A percentile compares a stretch with the other conserved stretches of the same genome.
These are phyloP conservation scores for Coffea canephora DNA, from an alignment of 257 asterid species.

Conservation along the genomic window DNA sequence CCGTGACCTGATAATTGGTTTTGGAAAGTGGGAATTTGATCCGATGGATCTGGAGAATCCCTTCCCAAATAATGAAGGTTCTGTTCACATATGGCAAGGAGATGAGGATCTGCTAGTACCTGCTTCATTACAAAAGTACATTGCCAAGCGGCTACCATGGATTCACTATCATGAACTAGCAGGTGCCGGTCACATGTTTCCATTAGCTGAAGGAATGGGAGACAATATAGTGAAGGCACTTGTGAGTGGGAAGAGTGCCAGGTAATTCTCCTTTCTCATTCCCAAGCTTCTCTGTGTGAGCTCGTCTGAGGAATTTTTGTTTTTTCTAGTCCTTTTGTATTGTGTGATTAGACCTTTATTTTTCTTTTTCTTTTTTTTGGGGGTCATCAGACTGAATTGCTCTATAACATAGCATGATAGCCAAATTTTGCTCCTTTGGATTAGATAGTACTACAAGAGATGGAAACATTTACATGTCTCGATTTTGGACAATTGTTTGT, in stretches of 20 bases:
- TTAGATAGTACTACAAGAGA: not conserved
- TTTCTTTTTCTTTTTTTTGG: too few species aligned
- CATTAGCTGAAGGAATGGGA: constrained; percentile 51
- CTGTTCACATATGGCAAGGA: constrained; percentile 86
- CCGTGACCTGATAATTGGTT: constrained; percentile 66
- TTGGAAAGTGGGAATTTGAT: constrained; percentile 82
- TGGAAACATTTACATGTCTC: not conserved
- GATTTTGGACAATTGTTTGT: not conserved
- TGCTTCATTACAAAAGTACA: constrained; percentile 58
- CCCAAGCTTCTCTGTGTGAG: not conserved
- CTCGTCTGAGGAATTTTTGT: not conserved
- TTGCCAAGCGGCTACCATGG: constrained; percentile 70
- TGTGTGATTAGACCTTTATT: not conserved
- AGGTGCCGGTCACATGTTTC: constrained; percentile 75
- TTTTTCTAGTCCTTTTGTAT: not conserved
- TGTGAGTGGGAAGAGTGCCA: constrained; percentile 29
- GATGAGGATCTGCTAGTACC: constrained; percentile 71
- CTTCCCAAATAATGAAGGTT: constrained; percentile 50
- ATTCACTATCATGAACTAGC: constrained; percentile 71
- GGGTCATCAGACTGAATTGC: too few species aligned
- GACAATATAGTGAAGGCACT: constrained; percentile 52
- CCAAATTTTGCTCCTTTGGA: not conserved
- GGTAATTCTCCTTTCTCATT: not conserved
- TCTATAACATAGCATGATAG: not conserved
- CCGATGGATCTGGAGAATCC: constrained; percentile 68